These are phyloP conservation scores for Heliocybe sulcata DNA, from an alignment of 1,284 basidiomycete species.

Conservation along the genomic window DNA sequence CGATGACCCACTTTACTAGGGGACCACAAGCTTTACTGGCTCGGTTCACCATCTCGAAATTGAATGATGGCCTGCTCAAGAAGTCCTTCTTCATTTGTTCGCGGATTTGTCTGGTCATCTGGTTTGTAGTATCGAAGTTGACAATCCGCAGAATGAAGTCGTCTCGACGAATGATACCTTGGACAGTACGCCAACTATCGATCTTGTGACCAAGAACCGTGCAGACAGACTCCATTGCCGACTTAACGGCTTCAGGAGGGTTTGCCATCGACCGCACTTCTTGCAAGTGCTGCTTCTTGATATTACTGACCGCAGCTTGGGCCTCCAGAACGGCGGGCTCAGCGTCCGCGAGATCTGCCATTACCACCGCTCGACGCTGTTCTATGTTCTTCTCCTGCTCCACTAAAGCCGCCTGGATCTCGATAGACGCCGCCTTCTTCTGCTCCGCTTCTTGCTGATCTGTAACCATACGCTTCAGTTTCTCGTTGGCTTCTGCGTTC, in stretches of 20 bases:
- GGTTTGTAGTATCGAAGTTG: conserved; percentile 89
- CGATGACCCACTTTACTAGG: conserved; percentile 96
- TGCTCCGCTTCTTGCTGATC: conserved; percentile 99
- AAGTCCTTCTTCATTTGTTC: conserved; percentile 94
- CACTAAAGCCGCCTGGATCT: conserved; percentile 91
- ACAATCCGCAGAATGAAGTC: conserved; percentile 98
- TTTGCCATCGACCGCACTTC: conserved; percentile 99
- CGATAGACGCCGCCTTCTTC: conserved; percentile 94
- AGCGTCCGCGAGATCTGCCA: conserved; percentile 94
- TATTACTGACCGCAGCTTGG: conserved; percentile 92
- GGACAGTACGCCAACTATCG: conserved; percentile 95
- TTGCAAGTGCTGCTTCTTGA: conserved; percentile 94
- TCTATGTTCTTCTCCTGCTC: conserved; percentile 89
- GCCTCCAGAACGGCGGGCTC: conserved; percentile 97
- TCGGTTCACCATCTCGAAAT: conserved; percentile 92
- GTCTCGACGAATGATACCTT: conserved; percentile 93
- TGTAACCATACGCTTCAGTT: conserved; percentile 95
- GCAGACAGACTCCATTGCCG: conserved; percentile 99
- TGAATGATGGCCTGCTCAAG: conserved; percentile 86
- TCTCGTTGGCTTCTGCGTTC: conserved; percentile 93
- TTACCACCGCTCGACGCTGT: conserved; percentile 83
- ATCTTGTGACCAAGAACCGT: conserved; percentile 96
- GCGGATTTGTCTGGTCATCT: conserved; percentile 87
- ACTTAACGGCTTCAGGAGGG: conserved; percentile 95
- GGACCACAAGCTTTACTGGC: conserved; percentile 98